Conservation (phyloP, 108 stramenopile genomes). For the Conticribra weissflogii region DNA sequence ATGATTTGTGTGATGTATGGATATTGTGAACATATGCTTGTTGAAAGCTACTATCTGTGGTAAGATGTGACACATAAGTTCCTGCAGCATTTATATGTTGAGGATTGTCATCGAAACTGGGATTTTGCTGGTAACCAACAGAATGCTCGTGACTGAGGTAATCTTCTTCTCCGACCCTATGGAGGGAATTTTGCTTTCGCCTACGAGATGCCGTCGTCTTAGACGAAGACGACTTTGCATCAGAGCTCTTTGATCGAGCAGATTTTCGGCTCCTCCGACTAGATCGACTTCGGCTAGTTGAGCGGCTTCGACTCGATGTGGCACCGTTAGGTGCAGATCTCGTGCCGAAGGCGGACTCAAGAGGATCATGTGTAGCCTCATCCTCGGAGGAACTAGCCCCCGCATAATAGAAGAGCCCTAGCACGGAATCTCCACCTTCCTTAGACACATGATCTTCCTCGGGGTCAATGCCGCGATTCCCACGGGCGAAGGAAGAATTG, state of each 20-base stretch:
- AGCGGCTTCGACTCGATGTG: not conserved
- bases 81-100: not conserved
- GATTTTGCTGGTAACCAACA: no score
- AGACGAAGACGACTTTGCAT: not conserved
- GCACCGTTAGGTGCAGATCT: not conserved
- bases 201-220: not conserved
- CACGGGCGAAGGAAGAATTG: not conserved
- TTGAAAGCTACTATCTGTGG: not conserved
- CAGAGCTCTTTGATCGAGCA: not conserved
- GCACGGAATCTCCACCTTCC: constrained; percentile 8
- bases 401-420: constrained; percentile 20
- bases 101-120: not conserved
- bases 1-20: no score
- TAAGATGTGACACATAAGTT: not conserved
- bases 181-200: not conserved
- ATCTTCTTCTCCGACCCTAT: not conserved
- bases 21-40: not conserved
- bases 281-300: not conserved
- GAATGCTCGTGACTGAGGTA: no score
- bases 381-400: constrained; percentile 19
- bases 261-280: not conserved
- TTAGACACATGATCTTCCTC: not conserved
- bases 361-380: not conserved
- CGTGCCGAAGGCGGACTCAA: not conserved
- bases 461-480: constrained; percentile 9